Conservation (phyloP, 441 rosid species). For the Rhodomyrtus psidioides region DNA sequence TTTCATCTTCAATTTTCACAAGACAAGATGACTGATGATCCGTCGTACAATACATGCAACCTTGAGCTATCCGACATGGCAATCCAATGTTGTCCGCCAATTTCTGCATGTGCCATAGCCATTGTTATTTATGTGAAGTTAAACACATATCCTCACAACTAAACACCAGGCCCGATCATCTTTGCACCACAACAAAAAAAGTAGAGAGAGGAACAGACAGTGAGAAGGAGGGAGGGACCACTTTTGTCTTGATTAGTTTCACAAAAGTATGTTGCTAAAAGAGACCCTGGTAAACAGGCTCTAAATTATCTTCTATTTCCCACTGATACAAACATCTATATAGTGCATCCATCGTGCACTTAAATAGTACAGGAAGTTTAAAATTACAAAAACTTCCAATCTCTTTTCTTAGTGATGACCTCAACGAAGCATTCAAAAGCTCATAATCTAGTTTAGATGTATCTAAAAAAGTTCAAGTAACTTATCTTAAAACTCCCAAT, state of each 20-base stretch:
- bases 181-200: neutral
- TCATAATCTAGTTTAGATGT: neutral
- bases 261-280: neutral
- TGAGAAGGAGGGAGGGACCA: neutral
- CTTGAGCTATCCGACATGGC: constrained; percentile 96
- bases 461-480: neutral
- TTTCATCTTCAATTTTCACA: constrained; percentile 79
- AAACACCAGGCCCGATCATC: neutral
- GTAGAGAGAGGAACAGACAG: neutral
- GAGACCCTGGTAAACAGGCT: neutral
- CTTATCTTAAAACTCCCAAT: neutral
- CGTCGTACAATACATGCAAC: constrained; percentile 79
- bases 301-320: neutral
- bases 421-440: neutral
- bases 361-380: neutral
- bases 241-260: neutral
- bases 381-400: neutral
- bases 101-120: constrained; percentile 45
- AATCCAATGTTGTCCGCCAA: constrained; percentile 90
- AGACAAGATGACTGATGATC: constrained; percentile 91
- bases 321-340: neutral
- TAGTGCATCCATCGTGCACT: neutral
- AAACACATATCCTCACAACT: neutral
- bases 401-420: neutral
- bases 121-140: neutral